These are phyloP conservation scores for Raphanus sativus DNA, from an alignment of 345 rosid species.

Conservation along the genomic window DNA sequence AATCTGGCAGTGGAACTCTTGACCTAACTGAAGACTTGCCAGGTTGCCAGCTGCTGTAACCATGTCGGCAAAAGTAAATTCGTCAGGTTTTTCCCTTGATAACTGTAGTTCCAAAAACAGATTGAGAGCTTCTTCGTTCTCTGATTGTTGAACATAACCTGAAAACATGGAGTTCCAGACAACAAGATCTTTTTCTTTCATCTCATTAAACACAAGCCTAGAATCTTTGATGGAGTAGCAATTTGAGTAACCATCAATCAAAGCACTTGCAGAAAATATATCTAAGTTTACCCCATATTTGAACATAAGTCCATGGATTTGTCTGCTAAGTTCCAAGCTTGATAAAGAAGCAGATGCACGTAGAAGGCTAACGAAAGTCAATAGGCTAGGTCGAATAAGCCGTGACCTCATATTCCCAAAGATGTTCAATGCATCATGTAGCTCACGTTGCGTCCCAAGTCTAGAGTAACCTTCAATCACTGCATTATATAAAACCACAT, in stretches of 20 bases:
- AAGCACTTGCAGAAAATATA: constrained; percentile 57
- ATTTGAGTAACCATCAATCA: constrained; percentile 68
- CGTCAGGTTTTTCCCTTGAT: constrained; percentile 54
- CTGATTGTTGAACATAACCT: constrained; percentile 61
- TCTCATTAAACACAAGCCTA: constrained; percentile 61
- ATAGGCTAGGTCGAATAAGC: constrained; percentile 50
- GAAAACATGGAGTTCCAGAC: constrained; percentile 79
- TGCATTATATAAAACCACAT: constrained; percentile 64
- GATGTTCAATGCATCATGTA: constrained; percentile 52
- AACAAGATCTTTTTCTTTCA: constrained; percentile 66
- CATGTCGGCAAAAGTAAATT: constrained; percentile 62
- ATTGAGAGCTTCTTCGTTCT: constrained; percentile 63
- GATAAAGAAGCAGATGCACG: constrained; percentile 56
- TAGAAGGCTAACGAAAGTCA: constrained; percentile 79
- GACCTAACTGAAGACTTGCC: constrained; percentile 64
- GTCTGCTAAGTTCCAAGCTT: constrained; percentile 53
- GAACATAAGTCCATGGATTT: constrained; percentile 65
- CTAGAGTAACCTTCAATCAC: constrained; percentile 81
- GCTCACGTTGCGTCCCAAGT: constrained; percentile 42
- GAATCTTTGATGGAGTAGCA: constrained; percentile 53
- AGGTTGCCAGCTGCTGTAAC: constrained; percentile 64
- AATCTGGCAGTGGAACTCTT: constrained; percentile 59
- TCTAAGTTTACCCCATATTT: constrained; percentile 53
- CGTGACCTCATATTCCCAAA: constrained; percentile 58
- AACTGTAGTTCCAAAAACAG: constrained; percentile 50